Percentiles rank a stretch among this genome's conserved stretches.
phyloP scores from a whole-genome alignment of 805 yeast genomes.

The Saccharomycopsis olivae region DNA sequence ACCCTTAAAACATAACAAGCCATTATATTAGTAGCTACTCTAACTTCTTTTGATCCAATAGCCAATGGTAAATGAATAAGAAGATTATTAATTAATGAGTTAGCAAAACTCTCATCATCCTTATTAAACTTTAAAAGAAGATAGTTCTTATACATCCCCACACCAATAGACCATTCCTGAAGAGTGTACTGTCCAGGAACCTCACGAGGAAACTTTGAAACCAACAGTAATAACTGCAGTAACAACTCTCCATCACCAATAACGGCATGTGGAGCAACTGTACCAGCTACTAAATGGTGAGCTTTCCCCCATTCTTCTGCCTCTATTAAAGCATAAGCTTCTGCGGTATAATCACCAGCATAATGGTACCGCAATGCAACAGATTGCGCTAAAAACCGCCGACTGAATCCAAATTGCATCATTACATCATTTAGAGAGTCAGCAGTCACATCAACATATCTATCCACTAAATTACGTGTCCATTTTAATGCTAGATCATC shows the following conservation, averaged over 20 bases:
- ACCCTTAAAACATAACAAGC: too few species aligned
- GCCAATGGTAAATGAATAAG: conserved; percentile 12
- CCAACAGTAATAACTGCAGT: conserved; percentile 26
- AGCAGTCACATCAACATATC: too few species aligned
- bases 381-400: conserved; percentile 39
- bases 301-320: conserved; percentile 58
- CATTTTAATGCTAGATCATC: conserved; percentile 33
- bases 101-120: neutral
- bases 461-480: neutral
- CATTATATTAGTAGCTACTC: too few species aligned
- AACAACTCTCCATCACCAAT: conserved; percentile 33
- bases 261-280: conserved; percentile 67
- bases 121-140: conserved; percentile 24
- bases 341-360: conserved; percentile 42
- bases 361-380: conserved; percentile 46
- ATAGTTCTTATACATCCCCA: conserved; percentile 47
- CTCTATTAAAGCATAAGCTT: conserved; percentile 47
- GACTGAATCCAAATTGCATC: too few species aligned
- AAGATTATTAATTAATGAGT: conserved; percentile 7
- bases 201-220: conserved; percentile 33
- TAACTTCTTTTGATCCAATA: too few species aligned
- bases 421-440: too few species aligned
- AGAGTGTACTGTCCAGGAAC: conserved; percentile 24
- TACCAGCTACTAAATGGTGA: conserved; percentile 40
- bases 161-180: conserved; percentile 45